These are phyloP conservation scores for Pichia insulana DNA, from an alignment of 805 yeast species.

Conservation along the genomic window DNA sequence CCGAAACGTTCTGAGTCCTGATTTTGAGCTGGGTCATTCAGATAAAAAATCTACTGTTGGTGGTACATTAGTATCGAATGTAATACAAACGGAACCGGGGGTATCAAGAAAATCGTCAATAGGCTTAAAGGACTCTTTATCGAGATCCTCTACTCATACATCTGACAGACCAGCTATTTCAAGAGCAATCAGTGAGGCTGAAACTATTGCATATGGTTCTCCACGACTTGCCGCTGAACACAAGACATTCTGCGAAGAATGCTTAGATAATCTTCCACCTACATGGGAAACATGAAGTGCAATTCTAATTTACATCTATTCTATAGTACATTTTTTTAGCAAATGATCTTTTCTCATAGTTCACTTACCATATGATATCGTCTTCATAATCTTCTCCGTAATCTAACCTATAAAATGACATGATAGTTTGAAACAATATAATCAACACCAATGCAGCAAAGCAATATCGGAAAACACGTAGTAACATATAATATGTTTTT, in stretches of 20 bases:
- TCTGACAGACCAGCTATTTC: background rate
- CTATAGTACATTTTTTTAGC: background rate
- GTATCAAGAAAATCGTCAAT: no score
- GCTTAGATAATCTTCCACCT: constrained; percentile 21
- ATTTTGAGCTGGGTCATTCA: constrained; percentile 51
- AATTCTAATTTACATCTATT: constrained; percentile 10
- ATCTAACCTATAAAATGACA: no score
- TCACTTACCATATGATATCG: background rate
- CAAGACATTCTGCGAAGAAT: constrained; percentile 19
- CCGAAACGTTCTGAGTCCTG: constrained; percentile 50
- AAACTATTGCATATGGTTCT: constrained; percentile 5
- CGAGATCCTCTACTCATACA: background rate
- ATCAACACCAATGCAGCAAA: no score
- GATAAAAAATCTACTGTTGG: constrained; percentile 29
- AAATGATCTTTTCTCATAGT: background rate
- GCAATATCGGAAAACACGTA: no score
- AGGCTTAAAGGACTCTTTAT: no score
- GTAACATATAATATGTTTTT: background rate
- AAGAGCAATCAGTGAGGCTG: background rate
- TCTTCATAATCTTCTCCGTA: no score
- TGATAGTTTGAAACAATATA: no score
- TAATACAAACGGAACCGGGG: no score
- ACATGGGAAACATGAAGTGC: constrained; percentile 25
- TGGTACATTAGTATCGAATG: background rate
- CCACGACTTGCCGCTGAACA: constrained; percentile 7